Percentiles rank a stretch among this genome's conserved stretches.
Evolutionary conservation across 306 rosid species (phyloP).

Genomic region (Astragalus membranaceus): DNA sequence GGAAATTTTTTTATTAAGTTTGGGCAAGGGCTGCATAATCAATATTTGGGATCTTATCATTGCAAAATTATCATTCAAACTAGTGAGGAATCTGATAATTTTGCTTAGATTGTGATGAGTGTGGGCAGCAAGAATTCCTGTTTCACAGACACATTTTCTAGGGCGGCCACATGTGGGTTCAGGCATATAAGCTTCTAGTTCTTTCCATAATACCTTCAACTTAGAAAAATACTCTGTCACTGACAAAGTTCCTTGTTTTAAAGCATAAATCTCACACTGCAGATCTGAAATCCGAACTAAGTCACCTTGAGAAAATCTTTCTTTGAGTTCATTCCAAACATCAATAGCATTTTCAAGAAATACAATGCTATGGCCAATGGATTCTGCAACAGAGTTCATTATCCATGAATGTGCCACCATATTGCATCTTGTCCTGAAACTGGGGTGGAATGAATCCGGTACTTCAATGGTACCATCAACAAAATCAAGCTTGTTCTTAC

Average conservation of each 20-base stretch:
- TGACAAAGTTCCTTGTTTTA: neutral
- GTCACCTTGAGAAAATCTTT: neutral
- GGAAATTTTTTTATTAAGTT: too few species aligned
- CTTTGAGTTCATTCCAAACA: neutral
- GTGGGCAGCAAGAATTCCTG: too few species aligned
- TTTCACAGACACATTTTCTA: too few species aligned
- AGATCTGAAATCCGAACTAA: neutral
- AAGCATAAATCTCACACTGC: neutral
- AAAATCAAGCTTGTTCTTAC: neutral
- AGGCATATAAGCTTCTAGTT: too few species aligned
- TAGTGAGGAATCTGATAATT: too few species aligned
- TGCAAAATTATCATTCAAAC: too few species aligned
- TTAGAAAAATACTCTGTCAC: too few species aligned
- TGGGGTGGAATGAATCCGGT: neutral
- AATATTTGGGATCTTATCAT: too few species aligned
- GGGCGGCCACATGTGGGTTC: too few species aligned
- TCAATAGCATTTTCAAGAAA: neutral
- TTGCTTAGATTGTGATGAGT: too few species aligned
- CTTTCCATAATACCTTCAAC: too few species aligned
- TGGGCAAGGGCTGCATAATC: too few species aligned
- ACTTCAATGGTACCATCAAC: neutral
- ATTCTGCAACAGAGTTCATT: neutral
- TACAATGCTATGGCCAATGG: neutral
- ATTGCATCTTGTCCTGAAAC: neutral
- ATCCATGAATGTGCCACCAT: neutral